Evolutionary conservation across 2,329 filamentous ascomycete species (phyloP), one percentile per base, ranked within the genome.

Genomic region (Penicillium sp.): DNA sequence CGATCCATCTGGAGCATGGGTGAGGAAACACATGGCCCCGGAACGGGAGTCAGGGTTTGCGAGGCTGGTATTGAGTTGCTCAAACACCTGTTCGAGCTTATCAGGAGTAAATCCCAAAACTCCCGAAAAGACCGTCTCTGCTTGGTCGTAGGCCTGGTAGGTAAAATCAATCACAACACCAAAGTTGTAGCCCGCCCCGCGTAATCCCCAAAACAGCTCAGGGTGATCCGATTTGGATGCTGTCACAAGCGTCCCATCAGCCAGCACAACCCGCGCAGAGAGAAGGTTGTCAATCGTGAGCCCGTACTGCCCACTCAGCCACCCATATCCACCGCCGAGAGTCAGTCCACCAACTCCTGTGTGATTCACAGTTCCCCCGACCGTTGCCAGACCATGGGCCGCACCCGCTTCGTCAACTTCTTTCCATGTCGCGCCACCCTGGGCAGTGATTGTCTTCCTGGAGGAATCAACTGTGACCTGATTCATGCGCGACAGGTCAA

Each of bases 361-460:
- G 60, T 87, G 82, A 43, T 83, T 83, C 10, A 87, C 83, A 0
- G 85, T 86, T 3, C 86, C 86, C 9, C 84, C 85, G 0, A 86
- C 82, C 1, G 84, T 84, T 2, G 84, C 85, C 41, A 87, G 76
- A 0, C 79, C 79, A 61, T 84, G 73, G 52, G 79, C 70, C 51
- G 75, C 81, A 1, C 80, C 80, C 0, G 77, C 80, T 14, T 76
- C 73, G 61, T 87, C 84, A 13, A 86, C 79, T 57, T 86, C 80
- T 54, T 73, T 74, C 82, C 84, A 86, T 2, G 77, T 70, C 46
- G 79, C 78, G n/a, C 84, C 83, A 22, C 84, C 82, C 49, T 81
- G 78, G 6, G 77, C 79, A 0, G 72, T 76, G 44, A 86, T 75
- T 1, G 77, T 81, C 54, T 79, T 75, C 7, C 70, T 73, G 2